Evolutionary conservation across 2,329 filamentous ascomycete species (phyloP).

Genomic region (Penicillium decumbens): DNA sequence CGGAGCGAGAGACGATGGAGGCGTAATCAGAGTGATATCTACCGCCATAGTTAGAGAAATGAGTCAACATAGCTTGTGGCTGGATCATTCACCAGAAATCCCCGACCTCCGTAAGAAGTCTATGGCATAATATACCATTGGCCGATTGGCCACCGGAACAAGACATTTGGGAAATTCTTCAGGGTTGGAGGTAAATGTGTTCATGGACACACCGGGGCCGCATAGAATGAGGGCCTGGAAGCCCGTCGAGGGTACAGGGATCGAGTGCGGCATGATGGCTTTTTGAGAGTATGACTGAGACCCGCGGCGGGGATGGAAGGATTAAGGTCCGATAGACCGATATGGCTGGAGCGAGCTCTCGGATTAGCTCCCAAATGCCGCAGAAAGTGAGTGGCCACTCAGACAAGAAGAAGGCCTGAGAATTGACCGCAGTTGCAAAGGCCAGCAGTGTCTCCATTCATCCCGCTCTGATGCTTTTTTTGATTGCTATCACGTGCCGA

Average conservation of each 20-base stretch:
- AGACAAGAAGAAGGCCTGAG: background rate
- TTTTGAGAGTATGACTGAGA: background rate
- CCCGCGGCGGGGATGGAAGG: background rate
- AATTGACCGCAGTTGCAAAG: background rate
- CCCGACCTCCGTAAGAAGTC: slow-evolving; percentile 49
- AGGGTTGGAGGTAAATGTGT: slow-evolving; percentile 48
- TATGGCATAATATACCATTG: slow-evolving; percentile 49
- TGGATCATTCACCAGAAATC: slow-evolving; percentile 23
- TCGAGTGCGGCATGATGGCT: slow-evolving; percentile 28
- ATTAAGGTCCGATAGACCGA: background rate
- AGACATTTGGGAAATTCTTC: slow-evolving; percentile 41
- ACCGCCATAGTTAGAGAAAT: background rate
- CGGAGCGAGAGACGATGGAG: slow-evolving; percentile 41
- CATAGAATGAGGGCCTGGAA: slow-evolving; percentile 46
- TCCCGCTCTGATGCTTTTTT: slow-evolving; percentile 14
- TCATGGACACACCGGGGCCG: slow-evolving; percentile 45
- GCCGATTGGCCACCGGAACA: slow-evolving; percentile 48
- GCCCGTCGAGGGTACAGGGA: slow-evolving; percentile 54
- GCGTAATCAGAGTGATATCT: slow-evolving; percentile 49
- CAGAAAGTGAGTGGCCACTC: background rate
- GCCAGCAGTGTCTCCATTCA: background rate
- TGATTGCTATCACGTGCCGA: slow-evolving; percentile 24
- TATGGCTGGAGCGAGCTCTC: background rate
- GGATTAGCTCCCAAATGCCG: background rate
- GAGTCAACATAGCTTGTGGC: background rate